phyloP scores from a whole-genome alignment of 208 protist genomes.

The Trypanosoma melophagium region DNA sequence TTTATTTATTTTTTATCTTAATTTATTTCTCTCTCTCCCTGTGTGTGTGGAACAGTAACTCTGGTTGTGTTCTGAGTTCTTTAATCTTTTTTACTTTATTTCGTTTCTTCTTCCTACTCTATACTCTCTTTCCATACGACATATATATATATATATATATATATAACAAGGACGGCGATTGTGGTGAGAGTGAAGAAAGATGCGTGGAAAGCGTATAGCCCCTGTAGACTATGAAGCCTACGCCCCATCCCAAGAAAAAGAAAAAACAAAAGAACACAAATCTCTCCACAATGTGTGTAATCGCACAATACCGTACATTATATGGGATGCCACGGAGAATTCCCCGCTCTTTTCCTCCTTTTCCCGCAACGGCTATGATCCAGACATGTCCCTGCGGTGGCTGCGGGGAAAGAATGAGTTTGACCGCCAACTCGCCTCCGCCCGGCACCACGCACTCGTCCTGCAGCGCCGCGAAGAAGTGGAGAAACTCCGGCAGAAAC shows the following conservation, averaged over 20 bases:
- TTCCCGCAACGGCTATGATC: neutral
- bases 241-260: neutral
- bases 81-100: too few species aligned
- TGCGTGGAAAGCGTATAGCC: slow-evolving; percentile 22
- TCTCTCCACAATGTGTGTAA: neutral
- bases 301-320: neutral
- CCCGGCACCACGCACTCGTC: neutral
- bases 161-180: too few species aligned
- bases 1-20: too few species aligned
- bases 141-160: slow-evolving; percentile 7
- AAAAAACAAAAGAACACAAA: neutral
- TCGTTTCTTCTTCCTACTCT: too few species aligned
- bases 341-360: slow-evolving; percentile 12
- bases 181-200: too few species aligned
- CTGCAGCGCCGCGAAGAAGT: neutral
- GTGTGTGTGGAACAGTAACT: too few species aligned
- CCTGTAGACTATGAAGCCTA: slow-evolving; percentile 22
- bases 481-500: neutral
- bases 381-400: neutral
- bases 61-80: too few species aligned
- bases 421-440: slow-evolving; percentile 27
- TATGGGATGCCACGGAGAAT: neutral
- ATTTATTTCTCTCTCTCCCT: too few species aligned
- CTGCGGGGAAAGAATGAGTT: slow-evolving; percentile 31
- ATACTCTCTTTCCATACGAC: neutral